Evolutionary conservation across 73 alveolate genomes (phyloP), one percentile per base, ranked within the genome.

Genomic region (Paramecium tetraurelia): DNA sequence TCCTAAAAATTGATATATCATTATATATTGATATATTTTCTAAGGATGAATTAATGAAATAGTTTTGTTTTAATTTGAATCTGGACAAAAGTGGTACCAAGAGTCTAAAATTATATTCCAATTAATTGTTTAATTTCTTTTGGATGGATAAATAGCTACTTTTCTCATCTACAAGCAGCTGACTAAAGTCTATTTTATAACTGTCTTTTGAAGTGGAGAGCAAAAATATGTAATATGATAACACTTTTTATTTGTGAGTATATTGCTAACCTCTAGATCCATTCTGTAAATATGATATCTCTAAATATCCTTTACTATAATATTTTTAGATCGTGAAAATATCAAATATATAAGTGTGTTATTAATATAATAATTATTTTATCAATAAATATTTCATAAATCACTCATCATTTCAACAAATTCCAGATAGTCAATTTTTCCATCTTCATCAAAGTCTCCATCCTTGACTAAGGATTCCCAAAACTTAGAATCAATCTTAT

Each of bases 11-110:
- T 77, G 11, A 18, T 40, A 24, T 20, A 48, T 72, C 9, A 70
- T 48, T 48, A 20, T 76, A 41, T 12, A 38, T 76, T 1, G 89
- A 70, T 20, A 76, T 40, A 10, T 38, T 40, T 40, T 24, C 71
- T 3, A 40, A 76, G 31, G 31, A 1, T 27, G 1, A 27, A 11
- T 70, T n/a, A n/a, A n/a, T n/a, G n/a, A n/a, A n/a, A n/a, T n/a
- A n/a, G n/a, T n/a, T n/a, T n/a, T n/a, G n/a, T n/a, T n/a, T n/a
- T n/a, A n/a, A n/a, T n/a, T n/a, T 87, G 38, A 75, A 69, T 16
- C 97, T 98, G 7, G 97, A 98, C 99, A 98, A 98, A 86, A 99
- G 99, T 11, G 99, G 99, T 97, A 16, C 99, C 86, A 97, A 43
- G 14, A 94, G 75, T 86, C 94, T 92, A 85, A 98, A 98, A 0